Conservation (phyloP, 2,329 filamentous ascomycete species). For the Geosmithia flava region DNA sequence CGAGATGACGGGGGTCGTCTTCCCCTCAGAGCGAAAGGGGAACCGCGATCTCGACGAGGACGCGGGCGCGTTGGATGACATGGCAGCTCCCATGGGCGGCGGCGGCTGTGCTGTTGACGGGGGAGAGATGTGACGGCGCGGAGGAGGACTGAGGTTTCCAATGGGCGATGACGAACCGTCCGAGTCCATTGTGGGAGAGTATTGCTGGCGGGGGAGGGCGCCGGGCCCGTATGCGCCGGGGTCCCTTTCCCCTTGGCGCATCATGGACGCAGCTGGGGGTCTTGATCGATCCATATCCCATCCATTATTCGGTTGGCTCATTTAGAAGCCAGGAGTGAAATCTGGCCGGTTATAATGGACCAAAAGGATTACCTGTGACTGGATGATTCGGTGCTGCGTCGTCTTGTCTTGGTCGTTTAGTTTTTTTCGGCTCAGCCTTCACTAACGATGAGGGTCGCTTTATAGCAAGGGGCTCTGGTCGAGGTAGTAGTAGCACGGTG, state of each 20-base stretch:
- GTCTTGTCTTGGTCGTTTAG: not conserved
- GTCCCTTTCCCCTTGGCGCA: conserved; percentile 40
- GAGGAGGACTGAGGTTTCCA: conserved; percentile 5
- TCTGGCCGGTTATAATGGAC: not conserved
- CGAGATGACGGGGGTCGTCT: conserved; percentile 32
- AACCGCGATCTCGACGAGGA: conserved; percentile 4
- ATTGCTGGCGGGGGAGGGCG: not conserved
- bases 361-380: not conserved
- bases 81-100: not conserved
- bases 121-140: conserved; percentile 2
- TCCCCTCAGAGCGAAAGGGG: conserved; percentile 8
- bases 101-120: not conserved
- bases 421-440: not conserved
- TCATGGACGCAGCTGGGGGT: conserved; percentile 34
- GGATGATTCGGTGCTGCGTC: not conserved
- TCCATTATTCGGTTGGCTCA: conserved; percentile 45
- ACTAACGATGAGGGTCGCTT: not conserved
- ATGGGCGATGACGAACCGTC: conserved; percentile 1
- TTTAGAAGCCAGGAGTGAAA: conserved; percentile 11
- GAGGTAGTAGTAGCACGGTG: not conserved
- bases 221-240: conserved; percentile 14
- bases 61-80: not conserved
- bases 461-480: not conserved
- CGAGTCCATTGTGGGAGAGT: not conserved
- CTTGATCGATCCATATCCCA: conserved; percentile 33